A percentile compares a stretch with the other conserved stretches of the same genome.
phyloP scores from a whole-genome alignment of 169 alveolate genomes.

The Babesia bovis region DNA sequence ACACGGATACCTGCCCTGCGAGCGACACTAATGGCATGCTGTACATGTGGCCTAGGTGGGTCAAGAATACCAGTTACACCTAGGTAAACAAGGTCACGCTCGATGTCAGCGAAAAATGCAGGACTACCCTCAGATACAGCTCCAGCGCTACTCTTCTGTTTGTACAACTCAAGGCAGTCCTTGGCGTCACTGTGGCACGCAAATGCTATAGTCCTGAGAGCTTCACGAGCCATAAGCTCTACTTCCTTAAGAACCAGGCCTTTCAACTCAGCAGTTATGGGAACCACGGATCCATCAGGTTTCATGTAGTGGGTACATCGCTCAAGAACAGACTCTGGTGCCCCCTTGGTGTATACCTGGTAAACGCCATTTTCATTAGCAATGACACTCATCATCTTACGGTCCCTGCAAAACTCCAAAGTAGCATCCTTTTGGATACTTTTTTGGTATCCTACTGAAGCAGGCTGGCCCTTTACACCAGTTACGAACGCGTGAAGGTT shows the following conservation, averaged over 20 bases:
- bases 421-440: slow-evolving; percentile 81
- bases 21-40: slow-evolving; percentile 89
- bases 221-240: slow-evolving; percentile 87
- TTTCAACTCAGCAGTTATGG: slow-evolving; percentile 81
- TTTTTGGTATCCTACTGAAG: slow-evolving; percentile 36
- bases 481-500: not conserved
- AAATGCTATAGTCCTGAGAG: slow-evolving; percentile 84
- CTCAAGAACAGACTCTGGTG: slow-evolving; percentile 96
- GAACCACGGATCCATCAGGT: slow-evolving; percentile 83
- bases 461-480: not conserved
- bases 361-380: slow-evolving; percentile 43
- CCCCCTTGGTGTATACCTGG: slow-evolving; percentile 95
- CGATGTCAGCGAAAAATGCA: slow-evolving; percentile 79
- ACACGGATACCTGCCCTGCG: slow-evolving; percentile 97
- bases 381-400: slow-evolving; percentile 94
- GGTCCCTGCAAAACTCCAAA: slow-evolving; percentile 94
- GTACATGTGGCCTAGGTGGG: slow-evolving; percentile 97
- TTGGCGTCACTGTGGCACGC: slow-evolving; percentile 72
- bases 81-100: slow-evolving; percentile 86
- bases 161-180: slow-evolving; percentile 65
- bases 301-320: slow-evolving; percentile 70
- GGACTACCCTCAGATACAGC: slow-evolving; percentile 45
- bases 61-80: slow-evolving; percentile 97
- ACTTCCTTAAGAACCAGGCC: slow-evolving; percentile 77
- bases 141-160: slow-evolving; percentile 19